These are phyloP conservation scores for Penicillium sumatraense DNA, from an alignment of 2,329 filamentous ascomycete species.

Conservation along the genomic window DNA sequence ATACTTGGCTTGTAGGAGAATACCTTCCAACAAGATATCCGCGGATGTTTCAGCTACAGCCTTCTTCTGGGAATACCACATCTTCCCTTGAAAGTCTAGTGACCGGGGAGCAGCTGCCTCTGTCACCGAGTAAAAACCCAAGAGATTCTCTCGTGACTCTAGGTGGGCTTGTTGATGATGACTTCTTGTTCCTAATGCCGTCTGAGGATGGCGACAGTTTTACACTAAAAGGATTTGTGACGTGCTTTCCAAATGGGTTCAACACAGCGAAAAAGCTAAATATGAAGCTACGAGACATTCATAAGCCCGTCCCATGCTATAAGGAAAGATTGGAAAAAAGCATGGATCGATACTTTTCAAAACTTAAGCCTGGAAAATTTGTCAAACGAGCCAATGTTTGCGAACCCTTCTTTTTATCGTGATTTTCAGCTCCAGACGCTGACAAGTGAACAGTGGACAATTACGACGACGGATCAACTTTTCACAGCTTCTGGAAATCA, in stretches of 20 bases:
- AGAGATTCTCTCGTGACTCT: conserved; percentile 6
- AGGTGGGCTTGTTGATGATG: conserved; percentile 17
- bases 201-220: conserved; percentile 17
- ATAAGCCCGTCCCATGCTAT: conserved; percentile 29
- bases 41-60: conserved; percentile 50
- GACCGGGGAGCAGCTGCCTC: conserved; percentile 6
- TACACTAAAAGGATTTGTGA: conserved; percentile 18
- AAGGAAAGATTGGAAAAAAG: conserved; percentile 34
- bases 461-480: conserved; percentile 15
- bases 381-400: conserved; percentile 24
- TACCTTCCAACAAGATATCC: conserved; percentile 65
- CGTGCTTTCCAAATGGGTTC: conserved; percentile 25
- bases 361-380: conserved; percentile 27
- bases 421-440: background rate
- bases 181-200: conserved; percentile 15
- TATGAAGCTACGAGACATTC: conserved; percentile 21
- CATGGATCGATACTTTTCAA: conserved; percentile 37
- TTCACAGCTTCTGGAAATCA: conserved; percentile 20
- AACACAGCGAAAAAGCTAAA: conserved; percentile 19
- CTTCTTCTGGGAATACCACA: conserved; percentile 34
- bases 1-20: conserved; percentile 53
- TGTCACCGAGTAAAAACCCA: background rate
- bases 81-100: conserved; percentile 29
- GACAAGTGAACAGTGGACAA: conserved; percentile 10
- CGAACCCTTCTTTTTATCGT: background rate